Percentiles rank a stretch among this genome's conserved stretches.
Conservation (phyloP, 2,329 filamentous ascomycete genomes). For the Pyrenochaeta sp. region DNA sequence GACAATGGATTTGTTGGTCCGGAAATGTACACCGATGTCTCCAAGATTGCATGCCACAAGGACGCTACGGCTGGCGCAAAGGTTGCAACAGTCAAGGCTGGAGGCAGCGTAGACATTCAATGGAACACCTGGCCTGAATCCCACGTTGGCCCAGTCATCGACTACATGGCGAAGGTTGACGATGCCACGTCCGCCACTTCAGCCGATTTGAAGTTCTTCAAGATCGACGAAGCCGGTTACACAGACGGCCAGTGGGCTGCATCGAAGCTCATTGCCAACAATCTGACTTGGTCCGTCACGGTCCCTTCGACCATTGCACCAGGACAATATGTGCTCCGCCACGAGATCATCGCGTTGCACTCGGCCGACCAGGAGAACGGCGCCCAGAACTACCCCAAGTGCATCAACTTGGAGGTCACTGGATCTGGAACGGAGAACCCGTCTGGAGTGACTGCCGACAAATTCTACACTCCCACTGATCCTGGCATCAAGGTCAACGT, state of each 20-base stretch:
- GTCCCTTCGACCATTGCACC: constrained; percentile 62
- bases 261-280: constrained; percentile 60
- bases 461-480: constrained; percentile 66
- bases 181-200: constrained; percentile 66
- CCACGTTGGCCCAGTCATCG: constrained; percentile 71
- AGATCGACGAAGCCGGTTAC: constrained; percentile 68
- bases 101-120: constrained; percentile 64
- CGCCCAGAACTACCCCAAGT: constrained; percentile 55
- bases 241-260: constrained; percentile 63
- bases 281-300: constrained; percentile 58
- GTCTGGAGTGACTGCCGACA: constrained; percentile 57
- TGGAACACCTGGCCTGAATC: constrained; percentile 73
- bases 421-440: constrained; percentile 60
- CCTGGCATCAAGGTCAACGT: constrained; percentile 68
- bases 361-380: constrained; percentile 55
- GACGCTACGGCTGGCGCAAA: constrained; percentile 60
- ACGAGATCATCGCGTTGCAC: constrained; percentile 70
- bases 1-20: constrained; percentile 64
- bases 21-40: constrained; percentile 52
- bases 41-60: constrained; percentile 70
- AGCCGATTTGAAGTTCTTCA: constrained; percentile 66
- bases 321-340: constrained; percentile 67
- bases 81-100: constrained; percentile 65
- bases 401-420: constrained; percentile 64
- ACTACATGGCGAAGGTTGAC: constrained; percentile 67